Evolutionary conservation across 108 stramenopile genomes (phyloP).

Genomic region (Nitzschia sp.): DNA sequence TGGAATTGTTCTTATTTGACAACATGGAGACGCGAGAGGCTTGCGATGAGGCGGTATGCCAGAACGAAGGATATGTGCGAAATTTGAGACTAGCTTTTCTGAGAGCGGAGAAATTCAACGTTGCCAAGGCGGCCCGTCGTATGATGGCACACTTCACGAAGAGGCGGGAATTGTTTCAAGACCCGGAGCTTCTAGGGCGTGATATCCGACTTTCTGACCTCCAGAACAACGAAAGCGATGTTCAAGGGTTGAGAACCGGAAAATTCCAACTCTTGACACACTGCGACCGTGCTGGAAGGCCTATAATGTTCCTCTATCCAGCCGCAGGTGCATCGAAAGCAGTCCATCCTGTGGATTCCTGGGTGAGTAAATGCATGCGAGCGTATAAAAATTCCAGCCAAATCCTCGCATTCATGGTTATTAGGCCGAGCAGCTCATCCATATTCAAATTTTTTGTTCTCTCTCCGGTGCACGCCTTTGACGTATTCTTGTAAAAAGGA

Average conservation of each 20-base stretch:
- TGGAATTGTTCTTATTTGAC: neutral
- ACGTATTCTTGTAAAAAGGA: neutral
- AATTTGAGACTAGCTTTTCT: conserved; percentile 11
- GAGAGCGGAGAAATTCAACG: conserved; percentile 4
- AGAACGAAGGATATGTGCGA: neutral
- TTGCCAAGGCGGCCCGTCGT: neutral
- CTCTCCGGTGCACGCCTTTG: neutral
- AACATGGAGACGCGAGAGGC: neutral
- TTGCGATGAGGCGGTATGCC: neutral
- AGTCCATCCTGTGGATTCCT: neutral
- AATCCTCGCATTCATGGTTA: neutral
- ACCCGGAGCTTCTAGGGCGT: neutral
- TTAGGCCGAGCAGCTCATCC: neutral
- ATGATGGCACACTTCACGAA: conserved; percentile 4
- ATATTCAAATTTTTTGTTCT: neutral
- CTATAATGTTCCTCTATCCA: neutral
- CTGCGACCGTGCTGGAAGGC: conserved; percentile 4
- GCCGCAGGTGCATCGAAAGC: neutral
- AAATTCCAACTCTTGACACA: neutral
- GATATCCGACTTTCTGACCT: conserved; percentile 12
- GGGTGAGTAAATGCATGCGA: neutral
- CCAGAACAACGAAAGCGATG: neutral
- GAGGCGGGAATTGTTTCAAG: conserved; percentile 12
- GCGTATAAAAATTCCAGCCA: neutral
- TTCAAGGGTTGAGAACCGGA: neutral